Percentiles rank a stretch among this genome's conserved stretches.
These are phyloP conservation scores for Paracorniculantispora psalliotae DNA, from an alignment of 2,329 filamentous ascomycete genomes.

Conservation along the genomic window DNA sequence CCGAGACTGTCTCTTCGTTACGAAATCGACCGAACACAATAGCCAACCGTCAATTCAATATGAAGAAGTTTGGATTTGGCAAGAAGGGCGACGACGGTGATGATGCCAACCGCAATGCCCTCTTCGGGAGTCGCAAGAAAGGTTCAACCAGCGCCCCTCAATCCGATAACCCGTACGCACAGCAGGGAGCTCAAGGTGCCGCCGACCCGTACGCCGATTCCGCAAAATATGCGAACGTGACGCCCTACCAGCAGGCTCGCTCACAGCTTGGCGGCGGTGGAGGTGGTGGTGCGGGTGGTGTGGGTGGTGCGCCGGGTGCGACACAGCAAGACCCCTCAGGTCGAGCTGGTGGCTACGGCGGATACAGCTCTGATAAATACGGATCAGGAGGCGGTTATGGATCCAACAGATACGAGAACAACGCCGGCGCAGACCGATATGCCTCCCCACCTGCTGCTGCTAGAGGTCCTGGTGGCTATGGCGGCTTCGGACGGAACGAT, in stretches of 20 bases:
- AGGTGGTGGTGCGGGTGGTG: constrained; percentile 15
- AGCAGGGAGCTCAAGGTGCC: constrained; percentile 34
- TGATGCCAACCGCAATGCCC: constrained; percentile 43
- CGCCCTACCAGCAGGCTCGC: constrained; percentile 41
- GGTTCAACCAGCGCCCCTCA: constrained; percentile 36
- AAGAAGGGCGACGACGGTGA: constrained; percentile 50
- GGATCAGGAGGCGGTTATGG: constrained; percentile 49
- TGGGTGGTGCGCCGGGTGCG: constrained; percentile 14
- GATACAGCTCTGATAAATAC: constrained; percentile 51
- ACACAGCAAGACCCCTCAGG: constrained; percentile 5
- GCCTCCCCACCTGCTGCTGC: constrained; percentile 25
- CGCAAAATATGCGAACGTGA: constrained; percentile 41
- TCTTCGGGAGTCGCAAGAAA: constrained; percentile 52
- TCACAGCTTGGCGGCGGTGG: constrained; percentile 27
- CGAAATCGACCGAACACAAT: neutral
- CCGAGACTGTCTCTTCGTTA: neutral
- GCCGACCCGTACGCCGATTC: constrained; percentile 51
- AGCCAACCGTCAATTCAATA: constrained; percentile 22
- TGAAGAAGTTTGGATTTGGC: constrained; percentile 58
- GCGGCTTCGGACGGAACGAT: constrained; percentile 48
- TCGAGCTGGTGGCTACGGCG: constrained; percentile 26
- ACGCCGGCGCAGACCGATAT: constrained; percentile 25
- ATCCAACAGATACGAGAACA: constrained; percentile 46
- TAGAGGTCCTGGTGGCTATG: constrained; percentile 54
- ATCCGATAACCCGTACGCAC: constrained; percentile 55